Conservation (phyloP, 306 rosid genomes). For the Senna tora region DNA sequence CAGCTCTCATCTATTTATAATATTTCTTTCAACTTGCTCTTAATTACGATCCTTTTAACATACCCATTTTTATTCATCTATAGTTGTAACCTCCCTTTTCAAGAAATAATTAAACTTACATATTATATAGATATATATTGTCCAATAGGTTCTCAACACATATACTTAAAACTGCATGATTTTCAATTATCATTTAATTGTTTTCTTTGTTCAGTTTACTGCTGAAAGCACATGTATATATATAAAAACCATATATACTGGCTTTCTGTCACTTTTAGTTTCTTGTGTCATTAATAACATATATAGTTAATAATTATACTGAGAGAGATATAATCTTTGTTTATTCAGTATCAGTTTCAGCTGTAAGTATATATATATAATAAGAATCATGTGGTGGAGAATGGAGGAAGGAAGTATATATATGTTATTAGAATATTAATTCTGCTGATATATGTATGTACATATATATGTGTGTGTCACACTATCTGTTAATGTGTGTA, state of each 20-base stretch:
- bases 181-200: background rate
- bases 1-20: constrained; percentile 30
- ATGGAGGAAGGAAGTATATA: too few relatives aligned
- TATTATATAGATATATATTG: background rate
- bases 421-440: too few relatives aligned
- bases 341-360: too few relatives aligned
- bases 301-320: too few relatives aligned
- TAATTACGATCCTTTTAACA: constrained; percentile 28
- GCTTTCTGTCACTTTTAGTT: background rate
- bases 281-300: background rate
- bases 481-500: too few relatives aligned
- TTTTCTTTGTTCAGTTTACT: constrained; percentile 5
- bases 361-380: too few relatives aligned
- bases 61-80: constrained; percentile 33
- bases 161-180: too few relatives aligned
- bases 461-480: too few relatives aligned
- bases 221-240: background rate
- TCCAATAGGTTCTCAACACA: too few relatives aligned
- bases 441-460: too few relatives aligned
- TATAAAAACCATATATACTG: background rate
- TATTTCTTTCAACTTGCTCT: constrained; percentile 23
- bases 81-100: constrained; percentile 35
- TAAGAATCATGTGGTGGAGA: too few relatives aligned
- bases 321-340: too few relatives aligned
- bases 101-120: background rate